These are phyloP conservation scores for Akanthomyces lecanii DNA, from an alignment of 2,329 filamentous ascomycete species.

Conservation along the genomic window DNA sequence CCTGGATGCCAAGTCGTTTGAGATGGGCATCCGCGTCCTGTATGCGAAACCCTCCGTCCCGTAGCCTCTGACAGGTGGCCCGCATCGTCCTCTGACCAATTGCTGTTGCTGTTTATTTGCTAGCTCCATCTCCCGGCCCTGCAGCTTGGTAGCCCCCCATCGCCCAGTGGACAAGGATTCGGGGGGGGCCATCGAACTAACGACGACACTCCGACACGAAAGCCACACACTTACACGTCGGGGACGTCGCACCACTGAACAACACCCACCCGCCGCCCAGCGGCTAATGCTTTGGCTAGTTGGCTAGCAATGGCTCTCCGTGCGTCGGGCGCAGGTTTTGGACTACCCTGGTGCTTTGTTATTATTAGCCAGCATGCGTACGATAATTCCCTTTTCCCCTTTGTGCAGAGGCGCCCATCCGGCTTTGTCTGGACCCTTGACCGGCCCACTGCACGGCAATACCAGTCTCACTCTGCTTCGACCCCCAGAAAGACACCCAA, in stretches of 20 bases:
- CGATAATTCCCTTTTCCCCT: not conserved
- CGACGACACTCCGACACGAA: not conserved
- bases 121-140: no score
- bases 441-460: not conserved
- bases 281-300: not conserved
- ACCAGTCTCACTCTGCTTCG: not conserved
- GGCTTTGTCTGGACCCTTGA: not conserved
- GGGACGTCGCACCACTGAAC: not conserved
- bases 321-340: not conserved
- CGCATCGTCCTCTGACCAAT: not conserved
- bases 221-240: not conserved
- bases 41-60: slow-evolving; percentile 4
- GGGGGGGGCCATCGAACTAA: not conserved
- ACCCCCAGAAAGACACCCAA: not conserved
- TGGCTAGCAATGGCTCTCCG: not conserved
- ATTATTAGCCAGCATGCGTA: slow-evolving; percentile 6
- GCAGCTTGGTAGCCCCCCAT: no score
- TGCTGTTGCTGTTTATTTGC: not conserved
- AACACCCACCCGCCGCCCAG: not conserved
- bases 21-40: not conserved
- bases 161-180: no score
- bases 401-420: not conserved
- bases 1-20: slow-evolving; percentile 12
- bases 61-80: slow-evolving; percentile 9
- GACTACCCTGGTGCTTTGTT: not conserved